phyloP scores from a whole-genome alignment of 129 eudicot genomes.

The Pseudognaphalium luteoalbum region DNA sequence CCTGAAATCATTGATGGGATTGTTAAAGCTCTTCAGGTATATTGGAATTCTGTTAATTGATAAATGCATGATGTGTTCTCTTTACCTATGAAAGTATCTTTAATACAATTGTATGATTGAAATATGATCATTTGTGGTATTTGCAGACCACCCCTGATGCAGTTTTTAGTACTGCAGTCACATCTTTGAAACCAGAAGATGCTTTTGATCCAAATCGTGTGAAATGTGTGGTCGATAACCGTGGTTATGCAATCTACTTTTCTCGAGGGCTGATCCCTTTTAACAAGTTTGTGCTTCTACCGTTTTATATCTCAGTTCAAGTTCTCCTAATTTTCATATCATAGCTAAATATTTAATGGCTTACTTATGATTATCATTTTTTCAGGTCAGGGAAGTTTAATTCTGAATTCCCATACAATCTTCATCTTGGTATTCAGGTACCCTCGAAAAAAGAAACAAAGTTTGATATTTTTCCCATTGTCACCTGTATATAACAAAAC shows the following conservation, averaged over 20 bases:
- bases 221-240: slow-evolving; percentile 85
- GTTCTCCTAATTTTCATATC: background rate
- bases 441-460: slow-evolving; percentile 3
- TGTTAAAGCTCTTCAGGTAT: slow-evolving; percentile 91
- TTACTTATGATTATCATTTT: too few relatives aligned
- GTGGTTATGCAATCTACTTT: slow-evolving; percentile 88
- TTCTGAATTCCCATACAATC: slow-evolving; percentile 81
- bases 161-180: slow-evolving; percentile 94
- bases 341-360: background rate
- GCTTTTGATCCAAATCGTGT: slow-evolving; percentile 96
- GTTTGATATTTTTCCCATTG: background rate
- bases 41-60: background rate
- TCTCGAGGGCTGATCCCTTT: slow-evolving; percentile 88
- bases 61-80: background rate
- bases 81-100: background rate
- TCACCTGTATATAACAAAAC: background rate
- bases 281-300: slow-evolving; percentile 64
- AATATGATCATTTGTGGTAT: background rate
- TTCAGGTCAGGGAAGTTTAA: slow-evolving; percentile 76
- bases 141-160: slow-evolving; percentile 90
- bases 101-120: background rate
- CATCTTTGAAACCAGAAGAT: slow-evolving; percentile 89
- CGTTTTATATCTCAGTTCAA: background rate
- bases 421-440: slow-evolving; percentile 98
- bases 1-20: slow-evolving; percentile 97